Evolutionary conservation across 805 yeast species (phyloP).

Genomic region (Metschnikowia kofuensis): DNA sequence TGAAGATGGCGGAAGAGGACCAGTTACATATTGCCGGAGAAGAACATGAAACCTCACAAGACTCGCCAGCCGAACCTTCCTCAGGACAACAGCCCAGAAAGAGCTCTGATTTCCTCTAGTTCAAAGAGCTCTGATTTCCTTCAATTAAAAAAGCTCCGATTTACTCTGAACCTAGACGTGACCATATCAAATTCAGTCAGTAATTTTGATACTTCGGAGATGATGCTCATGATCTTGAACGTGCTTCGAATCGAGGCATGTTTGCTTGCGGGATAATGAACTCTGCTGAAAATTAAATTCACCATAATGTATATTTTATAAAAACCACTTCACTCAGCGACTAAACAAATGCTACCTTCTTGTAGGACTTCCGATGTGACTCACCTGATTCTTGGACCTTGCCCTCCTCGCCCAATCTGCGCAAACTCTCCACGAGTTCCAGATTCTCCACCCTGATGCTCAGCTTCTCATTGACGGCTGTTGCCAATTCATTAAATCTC

Average conservation of each 20-base stretch:
- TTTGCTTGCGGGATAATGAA: no score
- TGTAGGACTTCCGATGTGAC: constrained; percentile 62
- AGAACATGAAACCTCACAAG: neutral
- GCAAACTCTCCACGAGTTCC: constrained; percentile 66
- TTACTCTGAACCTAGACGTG: no score
- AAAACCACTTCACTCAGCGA: neutral
- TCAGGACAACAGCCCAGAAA: neutral
- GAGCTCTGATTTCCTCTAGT: constrained; percentile 7
- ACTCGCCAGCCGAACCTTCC: neutral
- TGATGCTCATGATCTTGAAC: no score
- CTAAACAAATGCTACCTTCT: constrained; percentile 22
- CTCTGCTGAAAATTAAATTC: neutral
- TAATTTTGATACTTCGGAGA: no score
- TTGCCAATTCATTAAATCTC: constrained; percentile 55
- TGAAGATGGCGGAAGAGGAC: constrained; percentile 30
- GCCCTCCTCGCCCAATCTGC: constrained; percentile 69
- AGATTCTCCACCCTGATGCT: constrained; percentile 63
- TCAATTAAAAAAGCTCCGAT: no score
- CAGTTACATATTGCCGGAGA: neutral
- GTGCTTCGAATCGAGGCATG: neutral
- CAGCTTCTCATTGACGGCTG: constrained; percentile 63
- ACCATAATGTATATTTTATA: neutral
- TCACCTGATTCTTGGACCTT: constrained; percentile 68
- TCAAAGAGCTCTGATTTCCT: constrained; percentile 8
- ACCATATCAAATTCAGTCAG: no score